Base-by-base conservation (phyloP, 75 land plant genomes). In the Sequoia sempervirens region DNA sequence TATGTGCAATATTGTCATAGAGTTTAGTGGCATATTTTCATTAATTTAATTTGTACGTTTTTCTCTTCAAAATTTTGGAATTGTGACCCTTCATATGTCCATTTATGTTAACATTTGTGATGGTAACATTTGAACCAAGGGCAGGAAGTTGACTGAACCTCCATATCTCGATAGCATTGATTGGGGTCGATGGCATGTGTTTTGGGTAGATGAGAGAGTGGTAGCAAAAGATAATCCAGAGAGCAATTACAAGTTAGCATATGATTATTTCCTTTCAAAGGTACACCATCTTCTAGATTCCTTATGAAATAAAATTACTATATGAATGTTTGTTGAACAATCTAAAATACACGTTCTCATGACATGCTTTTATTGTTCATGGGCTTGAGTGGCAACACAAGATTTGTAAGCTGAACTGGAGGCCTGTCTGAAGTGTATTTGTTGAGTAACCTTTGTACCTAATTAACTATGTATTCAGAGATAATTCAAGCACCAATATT, bases 191-290 rank as follows among this genome's bases (percentile, higher is more conserved):
- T 97, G 99, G 99, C 94, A 95, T 87, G 96, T 97, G 12, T 91
- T 95, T 58, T 97, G 97, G 99, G 97, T 88, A 45, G 99, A 97
- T 88, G 99, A 97, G 86, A 92, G 99, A 76, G 99, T 97, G 52
- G 97, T 97, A 47, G 90, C 91, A n/a, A 91, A 88, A 86, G 94
- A 90, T 87, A 91, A 93, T 81, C 84, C 74, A 0, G 99, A 97
- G 28, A 97, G 99, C 91, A 95, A 95, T 85, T 97, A 95, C 85
- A 95, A 92, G 84, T 90, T 93, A 23, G 99, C 97, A 8, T 92
- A 86, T 84, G 95, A 91, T 87, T 90, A 89, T 12, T 88, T 96
- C 46, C 90, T 96, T 20, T 91, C 92, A 2, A 91, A 93, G 94
- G 94, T 93, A 83, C 56, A 40, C 64, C 53, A 26, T 43, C 28